phyloP scores from a whole-genome alignment of 2,329 filamentous ascomycete species.

The Colletotrichum echinochloae region DNA sequence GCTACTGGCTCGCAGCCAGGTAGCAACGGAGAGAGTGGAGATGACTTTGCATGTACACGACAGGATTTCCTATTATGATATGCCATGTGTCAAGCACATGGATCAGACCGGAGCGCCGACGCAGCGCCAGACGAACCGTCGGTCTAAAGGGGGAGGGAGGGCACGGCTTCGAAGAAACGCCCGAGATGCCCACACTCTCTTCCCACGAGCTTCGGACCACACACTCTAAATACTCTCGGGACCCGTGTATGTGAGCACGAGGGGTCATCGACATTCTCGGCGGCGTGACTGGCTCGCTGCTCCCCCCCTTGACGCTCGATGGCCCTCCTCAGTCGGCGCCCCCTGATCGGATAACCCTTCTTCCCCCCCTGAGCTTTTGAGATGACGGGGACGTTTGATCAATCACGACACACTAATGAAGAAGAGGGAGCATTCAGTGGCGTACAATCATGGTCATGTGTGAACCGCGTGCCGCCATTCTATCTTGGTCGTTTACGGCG shows the following conservation, averaged over 20 bases:
- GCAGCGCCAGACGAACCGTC: constrained; percentile 5
- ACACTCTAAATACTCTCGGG: not conserved
- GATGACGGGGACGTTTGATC: not conserved
- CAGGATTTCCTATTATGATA: not conserved
- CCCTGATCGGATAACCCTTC: not conserved
- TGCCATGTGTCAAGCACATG: constrained; percentile 16
- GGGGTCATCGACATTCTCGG: not conserved
- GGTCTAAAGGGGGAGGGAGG: not conserved
- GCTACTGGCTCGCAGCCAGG: not conserved
- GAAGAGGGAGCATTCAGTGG: not conserved
- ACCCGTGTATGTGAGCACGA: not conserved
- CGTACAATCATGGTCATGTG: not conserved
- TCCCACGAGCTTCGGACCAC: not conserved
- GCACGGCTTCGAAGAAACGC: constrained; percentile 2
- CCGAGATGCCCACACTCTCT: not conserved
- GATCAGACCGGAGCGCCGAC: not conserved
- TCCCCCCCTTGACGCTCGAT: not conserved
- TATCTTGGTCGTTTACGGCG: not conserved
- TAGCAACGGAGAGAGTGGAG: not conserved
- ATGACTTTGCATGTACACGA: not conserved
- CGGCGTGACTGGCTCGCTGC: not conserved
- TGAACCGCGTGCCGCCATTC: not conserved
- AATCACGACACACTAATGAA: not conserved
- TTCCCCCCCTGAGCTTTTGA: not conserved
- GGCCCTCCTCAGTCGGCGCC: too few relatives aligned